Conservation (phyloP, 371 early-diverging fungal species). For the Nematocida major region DNA sequence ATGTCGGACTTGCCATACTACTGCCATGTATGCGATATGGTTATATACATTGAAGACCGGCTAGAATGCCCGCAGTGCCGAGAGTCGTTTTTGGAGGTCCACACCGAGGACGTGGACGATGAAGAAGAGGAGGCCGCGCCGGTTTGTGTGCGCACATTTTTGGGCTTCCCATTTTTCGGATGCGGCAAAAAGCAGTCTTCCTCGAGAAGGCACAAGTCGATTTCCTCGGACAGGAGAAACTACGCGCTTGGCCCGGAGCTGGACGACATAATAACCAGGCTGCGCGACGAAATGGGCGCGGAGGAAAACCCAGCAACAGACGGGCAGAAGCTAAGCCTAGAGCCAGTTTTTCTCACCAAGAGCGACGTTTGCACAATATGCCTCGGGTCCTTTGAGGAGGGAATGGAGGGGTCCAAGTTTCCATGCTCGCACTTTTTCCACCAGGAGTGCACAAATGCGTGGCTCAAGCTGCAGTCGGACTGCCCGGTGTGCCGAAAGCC, state of each 20-base stretch:
- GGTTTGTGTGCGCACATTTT: background rate
- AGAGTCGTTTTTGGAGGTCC: conserved; percentile 27
- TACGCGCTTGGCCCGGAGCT: conserved; percentile 49
- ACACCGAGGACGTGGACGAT: conserved; percentile 8
- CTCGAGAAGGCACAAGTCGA: background rate
- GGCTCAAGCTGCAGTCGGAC: conserved; percentile 49
- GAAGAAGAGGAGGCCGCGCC: background rate
- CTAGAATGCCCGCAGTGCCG: conserved; percentile 33
- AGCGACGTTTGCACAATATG: conserved; percentile 38
- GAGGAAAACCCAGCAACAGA: conserved; percentile 46
- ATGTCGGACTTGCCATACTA: conserved; percentile 45
- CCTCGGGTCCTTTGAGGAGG: background rate
- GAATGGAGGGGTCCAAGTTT: background rate
- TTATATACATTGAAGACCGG: conserved; percentile 35
- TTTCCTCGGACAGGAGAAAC: conserved; percentile 41
- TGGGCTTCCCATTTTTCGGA: too few species aligned
- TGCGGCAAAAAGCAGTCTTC: background rate
- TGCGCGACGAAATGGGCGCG: conserved; percentile 29
- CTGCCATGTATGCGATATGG: conserved; percentile 41
- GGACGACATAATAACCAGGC: conserved; percentile 37
- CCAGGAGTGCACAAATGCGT: conserved; percentile 34
- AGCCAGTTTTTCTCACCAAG: background rate
- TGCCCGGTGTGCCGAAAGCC: conserved; percentile 46
- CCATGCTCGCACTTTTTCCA: conserved; percentile 37
- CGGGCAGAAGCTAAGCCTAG: background rate